Evolutionary conservation across 257 asterid genomes (phyloP).

Genomic region (Nicotiana obtusifolia): DNA sequence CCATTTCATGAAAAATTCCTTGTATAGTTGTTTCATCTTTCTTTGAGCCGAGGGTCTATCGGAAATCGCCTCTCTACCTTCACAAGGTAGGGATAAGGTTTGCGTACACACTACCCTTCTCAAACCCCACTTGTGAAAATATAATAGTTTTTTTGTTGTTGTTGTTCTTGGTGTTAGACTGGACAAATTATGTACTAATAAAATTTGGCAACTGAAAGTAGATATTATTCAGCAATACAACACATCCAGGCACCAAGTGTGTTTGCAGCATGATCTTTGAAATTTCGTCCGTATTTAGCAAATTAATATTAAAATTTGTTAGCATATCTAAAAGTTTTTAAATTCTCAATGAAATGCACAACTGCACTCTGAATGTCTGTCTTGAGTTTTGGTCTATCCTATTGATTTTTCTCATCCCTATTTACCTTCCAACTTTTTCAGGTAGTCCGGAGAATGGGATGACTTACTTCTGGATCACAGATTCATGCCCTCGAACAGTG

Average conservation of each 20-base stretch:
- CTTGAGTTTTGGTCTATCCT: background rate
- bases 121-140: too few relatives aligned
- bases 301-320: background rate
- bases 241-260: background rate
- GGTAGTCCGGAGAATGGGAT: slow-evolving; percentile 74
- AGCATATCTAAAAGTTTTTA: background rate
- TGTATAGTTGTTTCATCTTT: background rate
- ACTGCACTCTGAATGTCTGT: background rate
- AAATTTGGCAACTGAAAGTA: background rate
- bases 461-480: slow-evolving; percentile 95
- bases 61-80: too few relatives aligned
- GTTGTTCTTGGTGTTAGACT: background rate
- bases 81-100: too few relatives aligned
- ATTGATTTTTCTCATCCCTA: background rate
- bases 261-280: background rate
- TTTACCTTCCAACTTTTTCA: slow-evolving; percentile 18
- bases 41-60: too few relatives aligned
- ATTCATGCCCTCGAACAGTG: slow-evolving; percentile 87
- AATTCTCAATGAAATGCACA: background rate
- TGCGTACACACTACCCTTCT: too few relatives aligned
- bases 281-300: background rate
- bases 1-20: background rate
- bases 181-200: background rate
- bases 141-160: too few relatives aligned
- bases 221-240: background rate